Base-by-base conservation (phyloP, 345 rosid species). In the Ceriops tagal region DNA sequence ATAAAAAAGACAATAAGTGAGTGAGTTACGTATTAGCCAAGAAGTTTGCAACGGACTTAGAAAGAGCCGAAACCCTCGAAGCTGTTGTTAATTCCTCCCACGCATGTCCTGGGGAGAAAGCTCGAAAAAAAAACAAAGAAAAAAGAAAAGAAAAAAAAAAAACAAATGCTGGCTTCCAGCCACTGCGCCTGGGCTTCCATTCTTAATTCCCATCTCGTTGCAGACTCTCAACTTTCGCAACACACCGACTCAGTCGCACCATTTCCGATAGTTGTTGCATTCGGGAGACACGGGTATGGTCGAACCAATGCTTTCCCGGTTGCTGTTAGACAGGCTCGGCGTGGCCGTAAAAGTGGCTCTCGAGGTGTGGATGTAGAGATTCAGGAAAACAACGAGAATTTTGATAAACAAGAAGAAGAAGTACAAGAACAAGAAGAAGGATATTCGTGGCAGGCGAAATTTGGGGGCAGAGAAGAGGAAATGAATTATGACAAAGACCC, bases 401-500 rank as follows among this genome's bases (percentile, higher is more conserved):
- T 3, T 9, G 80, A 59, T 18, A 62, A 24, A 16, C 5, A 73
- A 27, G 78, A 72, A 16, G 16, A 24, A 56, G 4, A 55, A 9
- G 30, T 9, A 55, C 1, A 28, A n/a, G 53, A 18, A 20, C 31
- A 11, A 10, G 75, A 69, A 31, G 79, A 62, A n/a, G 63, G 71
- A 24, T 57, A 75, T 57, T 73, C 69, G 39, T 43, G 66, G 61
- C 63, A 71, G 62, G 66, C 74, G 19, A 75, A 73, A 28, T 85
- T 71, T 53, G 53, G 81, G 70, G 85, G 88, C 51, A 77, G 81
- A 34, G 80, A 76, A 61, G 85, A 82, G 5, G 85, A 83, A 34
- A 83, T 73, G 27, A 81, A 86, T 61, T 89, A 82, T 71, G 98
- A 93, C 59, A 89, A 75, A 71, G 92, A 93, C 77, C 98, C 97